These are phyloP conservation scores for Triadica sebifera DNA, from an alignment of 345 rosid species.

Conservation along the genomic window DNA sequence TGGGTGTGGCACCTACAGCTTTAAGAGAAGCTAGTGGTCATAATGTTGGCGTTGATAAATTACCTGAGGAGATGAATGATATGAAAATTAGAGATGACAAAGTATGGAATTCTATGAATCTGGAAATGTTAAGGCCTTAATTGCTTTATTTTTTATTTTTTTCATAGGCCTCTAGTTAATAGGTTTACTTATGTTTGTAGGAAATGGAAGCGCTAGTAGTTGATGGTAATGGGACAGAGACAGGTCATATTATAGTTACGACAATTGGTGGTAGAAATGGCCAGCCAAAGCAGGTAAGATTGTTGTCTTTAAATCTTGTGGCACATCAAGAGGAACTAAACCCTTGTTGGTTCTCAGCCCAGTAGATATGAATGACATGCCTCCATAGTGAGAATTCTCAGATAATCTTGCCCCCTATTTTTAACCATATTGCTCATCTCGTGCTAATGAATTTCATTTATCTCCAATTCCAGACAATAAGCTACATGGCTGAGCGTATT, in stretches of 20 bases:
- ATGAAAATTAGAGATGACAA: conserved; percentile 64
- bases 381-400: background rate
- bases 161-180: background rate
- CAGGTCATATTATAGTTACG: conserved; percentile 93
- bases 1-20: conserved; percentile 30
- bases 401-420: background rate
- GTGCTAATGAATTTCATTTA: conserved; percentile 3
- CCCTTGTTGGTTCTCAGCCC: background rate
- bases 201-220: conserved; percentile 92
- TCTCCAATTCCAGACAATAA: conserved; percentile 62
- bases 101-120: conserved; percentile 6
- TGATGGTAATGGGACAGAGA: conserved; percentile 86
- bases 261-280: conserved; percentile 97
- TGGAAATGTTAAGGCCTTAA: background rate
- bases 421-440: background rate
- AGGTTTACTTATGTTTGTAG: conserved; percentile 33
- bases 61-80: conserved; percentile 60
- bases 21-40: conserved; percentile 33
- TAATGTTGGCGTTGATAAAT: conserved; percentile 32
- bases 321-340: background rate
- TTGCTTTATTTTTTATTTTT: background rate
- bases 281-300: conserved; percentile 83
- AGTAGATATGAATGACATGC: background rate
- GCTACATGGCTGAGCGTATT: conserved; percentile 98
- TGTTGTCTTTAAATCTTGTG: background rate